phyloP scores from a whole-genome alignment of 164 flowering plant genomes.

The Aristolochia californica region DNA sequence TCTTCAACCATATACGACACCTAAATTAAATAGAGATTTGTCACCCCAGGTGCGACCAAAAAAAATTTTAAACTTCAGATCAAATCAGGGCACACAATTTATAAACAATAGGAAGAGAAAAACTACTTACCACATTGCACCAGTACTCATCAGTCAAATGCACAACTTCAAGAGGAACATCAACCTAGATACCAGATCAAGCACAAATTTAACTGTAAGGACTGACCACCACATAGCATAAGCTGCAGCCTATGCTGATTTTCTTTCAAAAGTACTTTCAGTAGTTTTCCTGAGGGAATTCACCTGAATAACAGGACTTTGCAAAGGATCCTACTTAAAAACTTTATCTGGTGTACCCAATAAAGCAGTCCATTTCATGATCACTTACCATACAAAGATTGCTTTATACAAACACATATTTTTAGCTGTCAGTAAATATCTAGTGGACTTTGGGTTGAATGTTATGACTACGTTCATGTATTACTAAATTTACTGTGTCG shows the following conservation, averaged over 20 bases:
- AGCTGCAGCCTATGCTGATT: neutral
- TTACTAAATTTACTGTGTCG: too few species aligned
- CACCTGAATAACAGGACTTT: too few species aligned
- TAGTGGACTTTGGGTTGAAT: too few species aligned
- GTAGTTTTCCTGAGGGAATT: too few species aligned
- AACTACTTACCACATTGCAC: slow-evolving; percentile 69
- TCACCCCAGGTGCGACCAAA: slow-evolving; percentile 1
- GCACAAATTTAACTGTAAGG: neutral
- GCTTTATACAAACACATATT: too few species aligned
- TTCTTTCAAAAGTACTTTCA: neutral
- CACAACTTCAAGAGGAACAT: slow-evolving; percentile 84
- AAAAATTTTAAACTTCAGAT: neutral
- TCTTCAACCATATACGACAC: slow-evolving; percentile 87
- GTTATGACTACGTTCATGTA: too few species aligned
- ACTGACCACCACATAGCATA: neutral
- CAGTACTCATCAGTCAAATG: slow-evolving; percentile 95
- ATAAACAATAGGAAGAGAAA: neutral
- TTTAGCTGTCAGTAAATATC: too few species aligned
- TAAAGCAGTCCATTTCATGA: too few species aligned
- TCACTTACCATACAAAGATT: too few species aligned
- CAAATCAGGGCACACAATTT: neutral
- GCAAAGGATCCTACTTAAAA: too few species aligned
- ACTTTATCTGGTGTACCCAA: too few species aligned
- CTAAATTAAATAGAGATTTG: slow-evolving; percentile 22
- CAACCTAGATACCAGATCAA: slow-evolving; percentile 35